Evolutionary conservation across 371 early-diverging fungal species (phyloP), one percentile per base, ranked within the genome.

Genomic region (Caulochytrium protostelioides): DNA sequence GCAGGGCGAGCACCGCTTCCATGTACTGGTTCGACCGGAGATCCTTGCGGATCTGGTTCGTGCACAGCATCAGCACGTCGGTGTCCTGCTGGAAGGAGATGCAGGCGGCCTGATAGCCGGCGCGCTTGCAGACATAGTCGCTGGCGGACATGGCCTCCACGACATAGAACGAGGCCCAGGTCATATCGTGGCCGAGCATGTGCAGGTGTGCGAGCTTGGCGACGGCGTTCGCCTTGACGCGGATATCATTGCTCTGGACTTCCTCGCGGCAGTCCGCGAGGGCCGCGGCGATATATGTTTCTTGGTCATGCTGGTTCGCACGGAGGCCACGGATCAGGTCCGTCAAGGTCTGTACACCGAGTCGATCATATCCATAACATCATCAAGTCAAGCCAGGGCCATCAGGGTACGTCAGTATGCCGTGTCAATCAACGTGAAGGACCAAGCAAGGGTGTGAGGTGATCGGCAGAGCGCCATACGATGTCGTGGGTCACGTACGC

Each of bases 101-200:
- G 1, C 75, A 57, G 1, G 90, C 94, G 1, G 90, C 91, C n/a
- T n/a, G 6, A 14, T 24, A 32, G 20, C 91, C 95, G 15, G 78
- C 61, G 18, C 83, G 65, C 50, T 94, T 94, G 49, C 83, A 72
- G 16, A 62, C 47, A 24, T 82, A 72, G 32, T 79, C 77, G 29
- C 79, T 62, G 4, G 83, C 78, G 0, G 89, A 79, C 91, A 94
- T 91, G 31, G 86, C 85, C 50, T 94, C 89, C n/a, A 94, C 77
- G 3, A 90, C 74, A 48, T 90, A 83, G 47, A 94, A 94, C 0
- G 79, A 74, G 0, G 91, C 90, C 91, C 92, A 94, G 2, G 72
- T 70, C 80, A 84, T 84, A 47, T 86, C 86, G 41, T 87, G 90
- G 3, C 95, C 94, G 16, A 85, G 65, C 87, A 90, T 89, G 62